Percentiles rank a stretch among this genome's conserved stretches.
These are phyloP conservation scores for Tetrahymena borealis DNA, from an alignment of 73 alveolate species.

Conservation along the genomic window DNA sequence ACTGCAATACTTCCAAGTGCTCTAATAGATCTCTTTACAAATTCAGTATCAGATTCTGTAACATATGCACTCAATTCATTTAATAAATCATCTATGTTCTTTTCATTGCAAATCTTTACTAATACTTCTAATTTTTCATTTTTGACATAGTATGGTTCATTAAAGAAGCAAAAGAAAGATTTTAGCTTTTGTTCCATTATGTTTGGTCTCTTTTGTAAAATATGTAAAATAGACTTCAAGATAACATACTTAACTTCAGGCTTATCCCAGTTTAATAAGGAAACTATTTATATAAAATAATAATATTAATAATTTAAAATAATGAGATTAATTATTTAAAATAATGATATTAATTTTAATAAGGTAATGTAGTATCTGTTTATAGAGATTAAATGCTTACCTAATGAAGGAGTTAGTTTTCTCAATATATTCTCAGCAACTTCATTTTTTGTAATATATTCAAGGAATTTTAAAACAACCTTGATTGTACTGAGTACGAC, in stretches of 20 bases:
- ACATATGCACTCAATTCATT: conserved; percentile 82
- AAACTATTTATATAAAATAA: too few species aligned
- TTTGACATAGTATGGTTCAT: conserved; percentile 90
- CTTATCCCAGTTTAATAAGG: conserved; percentile 71
- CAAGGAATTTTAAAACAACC: conserved; percentile 78
- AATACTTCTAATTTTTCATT: conserved; percentile 86
- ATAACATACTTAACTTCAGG: conserved; percentile 87
- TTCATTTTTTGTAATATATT: conserved; percentile 72
- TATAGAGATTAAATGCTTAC: too few species aligned
- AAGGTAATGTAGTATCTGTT: too few species aligned
- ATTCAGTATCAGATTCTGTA: conserved; percentile 77
- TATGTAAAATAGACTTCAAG: conserved; percentile 72
- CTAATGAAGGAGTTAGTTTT: conserved; percentile 76
- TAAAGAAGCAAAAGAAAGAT: conserved; percentile 83
- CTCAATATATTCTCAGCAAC: conserved; percentile 73
- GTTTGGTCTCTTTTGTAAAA: conserved; percentile 77
- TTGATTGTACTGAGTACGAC: conserved; percentile 83
- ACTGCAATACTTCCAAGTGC: conserved; percentile 85
- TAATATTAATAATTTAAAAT: too few species aligned
- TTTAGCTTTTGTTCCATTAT: conserved; percentile 81
- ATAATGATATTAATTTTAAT: too few species aligned
- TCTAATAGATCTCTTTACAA: conserved; percentile 77
- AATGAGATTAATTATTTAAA: too few species aligned
- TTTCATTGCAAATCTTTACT: conserved; percentile 74
- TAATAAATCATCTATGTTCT: conserved; percentile 72